These are phyloP conservation scores for Ceratopteris richardii DNA, from an alignment of 75 land plant species.

Conservation along the genomic window DNA sequence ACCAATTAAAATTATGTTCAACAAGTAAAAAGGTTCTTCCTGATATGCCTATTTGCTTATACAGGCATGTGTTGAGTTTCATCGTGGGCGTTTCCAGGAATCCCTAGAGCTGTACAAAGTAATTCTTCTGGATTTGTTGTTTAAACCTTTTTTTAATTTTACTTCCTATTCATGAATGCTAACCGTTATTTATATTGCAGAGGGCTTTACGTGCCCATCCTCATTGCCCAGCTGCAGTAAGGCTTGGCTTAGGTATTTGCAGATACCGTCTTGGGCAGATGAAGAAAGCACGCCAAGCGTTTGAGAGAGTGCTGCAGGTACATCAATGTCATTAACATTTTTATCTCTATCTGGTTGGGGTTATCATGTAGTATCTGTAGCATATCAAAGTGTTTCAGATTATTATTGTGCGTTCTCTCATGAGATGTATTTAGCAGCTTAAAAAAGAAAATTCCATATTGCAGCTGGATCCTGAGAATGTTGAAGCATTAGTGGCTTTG, in stretches of 20 bases:
- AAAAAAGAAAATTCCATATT: no score
- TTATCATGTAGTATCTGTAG: no score
- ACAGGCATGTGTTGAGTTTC: conserved; percentile 86
- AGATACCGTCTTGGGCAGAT: conserved; percentile 67
- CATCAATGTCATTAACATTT: background rate
- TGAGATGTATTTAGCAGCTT: no score
- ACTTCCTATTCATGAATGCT: background rate
- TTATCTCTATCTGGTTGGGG: no score
- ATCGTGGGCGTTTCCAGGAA: conserved; percentile 61
- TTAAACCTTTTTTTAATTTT: background rate
- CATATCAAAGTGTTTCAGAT: no score
- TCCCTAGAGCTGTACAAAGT: conserved; percentile 80
- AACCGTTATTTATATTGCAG: conserved; percentile 23
- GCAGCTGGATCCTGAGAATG: conserved; percentile 91
- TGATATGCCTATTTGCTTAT: no score
- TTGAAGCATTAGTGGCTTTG: conserved; percentile 83
- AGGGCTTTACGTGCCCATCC: conserved; percentile 78
- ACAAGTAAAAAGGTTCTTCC: no score
- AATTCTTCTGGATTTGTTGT: background rate
- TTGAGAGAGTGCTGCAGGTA: conserved; percentile 81
- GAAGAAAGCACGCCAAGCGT: conserved; percentile 80
- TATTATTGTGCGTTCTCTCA: no score
- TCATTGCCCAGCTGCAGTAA: conserved; percentile 71
- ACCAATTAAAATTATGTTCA: no score
- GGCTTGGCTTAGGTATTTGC: conserved; percentile 91